Base-by-base conservation (phyloP, 2,329 filamentous ascomycete genomes). In the Pseudohalonectria lignicola region DNA sequence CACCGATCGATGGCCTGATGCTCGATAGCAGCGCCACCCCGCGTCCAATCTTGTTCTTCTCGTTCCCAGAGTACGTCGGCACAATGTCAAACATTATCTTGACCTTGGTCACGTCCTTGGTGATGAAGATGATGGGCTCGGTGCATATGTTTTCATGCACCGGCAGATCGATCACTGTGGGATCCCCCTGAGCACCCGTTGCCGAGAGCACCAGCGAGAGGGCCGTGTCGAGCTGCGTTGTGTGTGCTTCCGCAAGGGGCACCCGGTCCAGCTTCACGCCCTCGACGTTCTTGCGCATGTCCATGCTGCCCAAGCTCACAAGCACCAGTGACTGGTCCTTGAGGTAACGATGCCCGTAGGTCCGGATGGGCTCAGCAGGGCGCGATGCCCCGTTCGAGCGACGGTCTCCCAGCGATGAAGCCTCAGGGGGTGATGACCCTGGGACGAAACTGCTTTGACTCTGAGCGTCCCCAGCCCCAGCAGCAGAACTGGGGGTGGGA, bases 311-410 rank as follows among this genome's bases (percentile, higher is more conserved):
- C 8, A 98, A 66, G 51, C 86, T 95, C 49, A 98, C 88, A 35
- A 96, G 69, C 4, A 98, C 76, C 67, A 98, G 79, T 45, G 85
- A 85, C 51, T 94, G 81, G 37, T 93, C 77, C 15, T 79, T 93
- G 36, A 98, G 71, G 60, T 96, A 98, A 39, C 90, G 79, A 66
- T 98, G 92, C 40, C 92, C 92, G 58, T 96, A 98, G 1, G 86
- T 85, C 61, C 96, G 96, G 46, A 96, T 75, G 5, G 88, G 82
- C 45, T 95, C 86, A 3, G 79, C 66, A 6, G 70, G 62, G 36
- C 77, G 69, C 5, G 67, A 57, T 16, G 56, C 49, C 39, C 64
- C 55, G 49, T 71, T 63, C 35, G 76, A 79, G 25, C 65, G 68
- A 36, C 74, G 65, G 33, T 74, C 73, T 28, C 71, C 74, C 11